Base-by-base conservation (phyloP, 2,329 filamentous ascomycete genomes). In the Karstenula rhodostoma region DNA sequence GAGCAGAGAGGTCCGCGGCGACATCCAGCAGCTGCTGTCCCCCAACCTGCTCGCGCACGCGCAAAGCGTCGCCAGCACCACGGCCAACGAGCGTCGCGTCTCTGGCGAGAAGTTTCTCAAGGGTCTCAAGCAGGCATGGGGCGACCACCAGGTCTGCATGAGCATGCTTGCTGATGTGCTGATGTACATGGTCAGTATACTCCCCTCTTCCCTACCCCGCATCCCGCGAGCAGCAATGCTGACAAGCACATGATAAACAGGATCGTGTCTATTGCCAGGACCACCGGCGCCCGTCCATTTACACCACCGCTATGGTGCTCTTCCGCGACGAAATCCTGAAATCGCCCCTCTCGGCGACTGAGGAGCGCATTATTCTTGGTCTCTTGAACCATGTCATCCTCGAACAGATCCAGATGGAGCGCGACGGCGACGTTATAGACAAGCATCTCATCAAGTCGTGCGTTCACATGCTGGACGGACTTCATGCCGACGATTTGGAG, bases 151-250 rank as follows among this genome's bases (percentile, higher is more conserved):
- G 74, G 87, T 91, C 58, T 94, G 91, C 47, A 97, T 97, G 92
- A 93, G 93, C 73, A 98, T 98, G 94, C 90, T 93, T 53, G 93
- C 94, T 4, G 95, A 98, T 77, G 93, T 98, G 33, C 84, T 98
- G 54, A 97, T 98, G 93, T 97, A 97, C 74, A 92, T 99, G 84
- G 86, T 88, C 73, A 72, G 82, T 72, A 15, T 59, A 17, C n/a
- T 1, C 13, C 19, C 10, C 23, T 15, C 3, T 3, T 23, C 54
- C 5, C 43, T 13, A 15, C 10, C 15, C 35, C 23, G 19, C 35
- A 40, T n/a, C 58, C 29, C 23, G 10, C 40, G 27, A 49, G 29
- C 10, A 52, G 46, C 50, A 57, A 61, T 32, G 64, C 66, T 73
- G 64, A 75, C 69, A 57, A 27, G 65, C 13, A 42, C 25, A 3